Conservation (phyloP, 1,139 yeast species). For the Taphrina betulina region DNA sequence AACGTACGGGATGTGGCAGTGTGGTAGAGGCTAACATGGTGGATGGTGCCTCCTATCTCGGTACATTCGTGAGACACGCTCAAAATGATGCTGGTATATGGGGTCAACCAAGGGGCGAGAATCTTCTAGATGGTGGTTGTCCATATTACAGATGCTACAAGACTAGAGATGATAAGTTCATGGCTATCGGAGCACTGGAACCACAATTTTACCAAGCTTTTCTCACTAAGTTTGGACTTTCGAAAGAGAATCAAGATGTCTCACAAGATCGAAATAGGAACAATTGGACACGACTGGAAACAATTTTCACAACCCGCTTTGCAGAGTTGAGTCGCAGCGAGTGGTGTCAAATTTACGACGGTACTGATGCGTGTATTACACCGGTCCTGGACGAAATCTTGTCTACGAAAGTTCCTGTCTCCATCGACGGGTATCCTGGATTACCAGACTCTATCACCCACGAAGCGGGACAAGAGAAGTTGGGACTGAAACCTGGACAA, state of each 20-base stretch:
- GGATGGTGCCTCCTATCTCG: slow-evolving; percentile 38
- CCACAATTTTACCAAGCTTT: slow-evolving; percentile 38
- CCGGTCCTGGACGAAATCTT: slow-evolving; percentile 14
- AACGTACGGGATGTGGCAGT: slow-evolving; percentile 25
- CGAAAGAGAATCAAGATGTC: not conserved
- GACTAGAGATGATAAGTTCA: slow-evolving; percentile 36
- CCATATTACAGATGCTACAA: slow-evolving; percentile 39
- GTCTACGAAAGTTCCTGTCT: slow-evolving; percentile 21
- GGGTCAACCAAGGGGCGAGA: slow-evolving; percentile 36
- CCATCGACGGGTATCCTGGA: slow-evolving; percentile 15
- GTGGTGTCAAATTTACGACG: slow-evolving; percentile 25
- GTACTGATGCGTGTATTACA: slow-evolving; percentile 30
- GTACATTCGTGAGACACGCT: slow-evolving; percentile 37
- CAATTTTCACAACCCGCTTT: slow-evolving; percentile 32
- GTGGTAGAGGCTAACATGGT: slow-evolving; percentile 39
- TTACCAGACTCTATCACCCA: not conserved
- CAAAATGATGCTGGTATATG: slow-evolving; percentile 24
- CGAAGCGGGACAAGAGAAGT: not conserved
- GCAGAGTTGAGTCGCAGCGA: slow-evolving; percentile 5
- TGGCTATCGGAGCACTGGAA: slow-evolving; percentile 39
- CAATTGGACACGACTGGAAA: slow-evolving; percentile 37
- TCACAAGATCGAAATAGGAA: slow-evolving; percentile 32
- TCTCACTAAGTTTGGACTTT: slow-evolving; percentile 31
- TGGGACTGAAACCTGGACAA: slow-evolving; percentile 16
- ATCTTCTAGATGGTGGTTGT: slow-evolving; percentile 38